Evolutionary conservation across 1,284 basidiomycete species (phyloP), one percentile per base, ranked within the genome.

Genomic region (Sporisorium reilianum): DNA sequence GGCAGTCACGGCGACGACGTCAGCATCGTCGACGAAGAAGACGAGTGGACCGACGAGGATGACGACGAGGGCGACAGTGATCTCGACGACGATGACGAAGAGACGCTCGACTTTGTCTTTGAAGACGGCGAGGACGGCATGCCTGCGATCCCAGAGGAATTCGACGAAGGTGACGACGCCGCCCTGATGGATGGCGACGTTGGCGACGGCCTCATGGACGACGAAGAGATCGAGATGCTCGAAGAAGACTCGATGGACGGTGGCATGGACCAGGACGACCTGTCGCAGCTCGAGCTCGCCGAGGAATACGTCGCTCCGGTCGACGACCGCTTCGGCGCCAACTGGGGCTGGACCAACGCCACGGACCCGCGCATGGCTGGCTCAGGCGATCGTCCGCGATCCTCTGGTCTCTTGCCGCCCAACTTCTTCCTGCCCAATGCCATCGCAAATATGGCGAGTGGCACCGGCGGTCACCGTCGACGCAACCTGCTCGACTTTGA

Each of bases 51-150:
- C 55, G 81, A 81, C 38, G 78, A 76, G 34, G 79, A 78, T 40
- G 70, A 71, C 9, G 64, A 67, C 22, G 77, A 73, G 2, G 68
- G 70, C 10, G 74, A 59, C 23, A 66, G 57, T 12, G 61, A 75
- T 23, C 67, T 75, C 28, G 72, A 89, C 48, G 78, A 83, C 56
- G 84, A 83, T 8, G 80, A 92, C 64, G 88, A 90, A 83, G 89
- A 89, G 34, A 92, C 51, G 80, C 85, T 57, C 5, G 87, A 76
- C 66, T 71, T 77, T 54, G 64, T 78, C 42, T 60, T 71, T 28
- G 72, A 73, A 36, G 68, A 75, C 34, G 73, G 62, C 40, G 66
- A 73, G 16, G 75, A 62, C 12, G 67, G 51, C 26, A 57, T 65
- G 38, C 55, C 64, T 16, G 54, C 54, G 23, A 63, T 68, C 20